Evolutionary conservation across 805 yeast genomes (phyloP), one percentile per base, ranked within the genome.

Genomic region (Suhomyces xylopsoci): DNA sequence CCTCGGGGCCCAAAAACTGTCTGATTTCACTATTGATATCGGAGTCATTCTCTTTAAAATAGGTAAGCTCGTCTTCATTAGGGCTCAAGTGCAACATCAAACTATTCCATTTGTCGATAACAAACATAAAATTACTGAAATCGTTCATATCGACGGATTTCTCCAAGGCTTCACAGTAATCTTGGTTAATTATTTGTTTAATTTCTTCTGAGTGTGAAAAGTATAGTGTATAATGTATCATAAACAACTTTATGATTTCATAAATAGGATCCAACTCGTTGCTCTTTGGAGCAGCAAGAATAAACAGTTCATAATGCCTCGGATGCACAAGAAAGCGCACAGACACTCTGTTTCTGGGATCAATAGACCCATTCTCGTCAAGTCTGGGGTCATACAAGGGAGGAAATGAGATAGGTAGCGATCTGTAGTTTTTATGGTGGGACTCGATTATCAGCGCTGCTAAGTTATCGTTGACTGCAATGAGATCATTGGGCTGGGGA

Each of bases 221-320:
- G 56, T 69, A 76, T 9, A 76, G 61, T 3, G 74, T 63, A 49
- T 66, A 71, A 52, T 74, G 78, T 14, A 74, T 68, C 64, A 72
- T 74, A 51, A 76, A 69, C 5, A 74, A 57, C 53, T 69, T 63
- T 54, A 44, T 56, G 48, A 87, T 75, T 59, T 87, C 93, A 48
- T 74, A 79, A 45, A 84, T 69, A 4, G 91, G 89, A 60, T 85
- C 84, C 41, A 83, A 72, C 53, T 80, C 84, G 50, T 81, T 81
- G 54, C 77, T 77, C 54, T 80, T 81, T 5, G 86, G 81, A 14
- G 69, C 66, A 3, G 79, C 78, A 36, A 84, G 65, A 7, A 75
- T 55, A 55, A 79, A 84, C 41, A 71, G 70, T 58, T 84, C 89
- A 30, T 64, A 65, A 55, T 81, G 79, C 42, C 72, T 68, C 1